Conservation (phyloP, 2,329 filamentous ascomycete genomes). For the Dichotomopilus funicola region DNA sequence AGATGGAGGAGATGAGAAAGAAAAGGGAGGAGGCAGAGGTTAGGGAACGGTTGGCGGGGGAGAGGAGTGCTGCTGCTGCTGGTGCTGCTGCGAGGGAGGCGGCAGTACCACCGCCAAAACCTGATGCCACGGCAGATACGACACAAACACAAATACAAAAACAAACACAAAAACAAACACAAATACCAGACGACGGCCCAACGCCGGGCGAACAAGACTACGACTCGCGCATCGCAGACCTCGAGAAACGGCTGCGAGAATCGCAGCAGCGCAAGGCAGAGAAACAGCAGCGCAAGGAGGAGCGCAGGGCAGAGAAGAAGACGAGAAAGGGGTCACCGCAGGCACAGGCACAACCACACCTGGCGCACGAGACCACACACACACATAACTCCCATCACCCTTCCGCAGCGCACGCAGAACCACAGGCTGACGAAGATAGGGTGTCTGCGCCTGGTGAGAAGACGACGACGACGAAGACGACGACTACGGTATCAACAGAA, state of each 20-base stretch:
- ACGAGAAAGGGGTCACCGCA: conserved; percentile 19
- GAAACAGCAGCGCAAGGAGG: conserved; percentile 38
- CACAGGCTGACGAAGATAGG: conserved; percentile 34
- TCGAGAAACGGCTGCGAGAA: conserved; percentile 39
- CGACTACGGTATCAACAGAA: not conserved
- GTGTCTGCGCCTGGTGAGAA: not conserved
- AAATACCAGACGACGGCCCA: not conserved
- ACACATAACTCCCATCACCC: not conserved
- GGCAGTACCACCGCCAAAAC: not conserved
- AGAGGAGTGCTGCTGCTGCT: conserved; percentile 3
- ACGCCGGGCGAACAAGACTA: conserved; percentile 13
- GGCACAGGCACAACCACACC: not conserved
- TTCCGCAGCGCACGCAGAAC: conserved; percentile 16
- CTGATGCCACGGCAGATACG: not conserved
- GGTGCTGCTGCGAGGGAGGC: not conserved
- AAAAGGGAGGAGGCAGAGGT: conserved; percentile 36
- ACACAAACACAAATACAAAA: not conserved
- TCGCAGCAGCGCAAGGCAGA: conserved; percentile 34
- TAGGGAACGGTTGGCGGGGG: conserved; percentile 31
- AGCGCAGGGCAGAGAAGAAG: conserved; percentile 31
- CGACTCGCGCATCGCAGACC: conserved; percentile 36
- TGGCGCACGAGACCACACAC: not conserved
- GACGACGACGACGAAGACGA: not conserved
- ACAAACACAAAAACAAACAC: not conserved
- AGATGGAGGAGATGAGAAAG: conserved; percentile 36